Evolutionary conservation across 441 rosid genomes (phyloP), one percentile per base, ranked within the genome.

Genomic region (Erodium trifolium): DNA sequence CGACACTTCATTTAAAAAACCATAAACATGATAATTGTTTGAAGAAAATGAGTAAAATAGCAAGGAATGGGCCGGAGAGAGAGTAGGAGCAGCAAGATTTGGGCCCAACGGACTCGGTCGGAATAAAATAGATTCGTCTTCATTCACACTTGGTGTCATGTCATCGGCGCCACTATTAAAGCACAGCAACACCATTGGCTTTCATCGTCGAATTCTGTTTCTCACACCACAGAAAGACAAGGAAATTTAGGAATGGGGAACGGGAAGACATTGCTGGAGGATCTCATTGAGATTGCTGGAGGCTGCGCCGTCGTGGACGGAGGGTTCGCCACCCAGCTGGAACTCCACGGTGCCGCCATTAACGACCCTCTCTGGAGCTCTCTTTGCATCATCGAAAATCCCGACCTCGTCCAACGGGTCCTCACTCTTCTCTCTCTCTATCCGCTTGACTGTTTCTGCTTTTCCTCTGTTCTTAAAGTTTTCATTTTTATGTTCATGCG

Each of bases 311-410:
- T 92, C 66, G 73, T 92, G 55, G 98, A 90, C 81, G 96, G 96
- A 17, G 98, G 96, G 23, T 88, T 90, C 67, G 95, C 98, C 5
- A 88, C 96, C 3, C 98, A 90, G 86, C 90, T 92, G 1, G 98
- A 92, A 80, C 79, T 10, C 16, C 95, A 86, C 35, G 96, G 98
- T n/a, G 95, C 95, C 57, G 73, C 83, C 76, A 90, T 92, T 55
- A 88, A 88, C 67, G 96, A 92, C 78, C 89, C 95, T 72, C 82
- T 92, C 43, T 92, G 98, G 95, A 90, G 98, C 77, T 91, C 98
- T 35, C 83, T 92, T 27, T 88, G 87, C 76, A 78, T 90, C 77
- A 87, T 92, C 81, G 84, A 79, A 71, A 81, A 87, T 57, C 88
- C 93, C 10, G 80, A 84, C 7, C 90, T 92, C 70, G 78, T 92